Evolutionary conservation across 2,329 filamentous ascomycete genomes (phyloP), one percentile per base, ranked within the genome.

Genomic region (Cercospora sp.): DNA sequence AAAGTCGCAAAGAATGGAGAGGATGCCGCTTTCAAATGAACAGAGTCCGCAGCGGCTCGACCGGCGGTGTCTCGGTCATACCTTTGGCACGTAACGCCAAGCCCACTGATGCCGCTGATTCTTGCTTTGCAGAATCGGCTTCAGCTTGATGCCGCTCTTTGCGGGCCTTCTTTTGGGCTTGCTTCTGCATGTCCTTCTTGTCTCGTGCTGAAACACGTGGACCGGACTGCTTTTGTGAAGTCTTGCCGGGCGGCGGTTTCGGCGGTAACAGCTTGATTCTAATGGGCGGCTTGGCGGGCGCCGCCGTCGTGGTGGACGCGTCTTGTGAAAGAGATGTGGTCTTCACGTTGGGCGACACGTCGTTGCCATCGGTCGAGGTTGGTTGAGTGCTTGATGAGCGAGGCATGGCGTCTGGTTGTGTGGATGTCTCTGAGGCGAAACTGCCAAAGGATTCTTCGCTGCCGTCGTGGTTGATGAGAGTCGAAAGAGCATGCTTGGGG

Each of bases 81-180:
- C 74, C 74, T 64, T 77, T 76, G 57, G 74, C 75, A 39, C 77
- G 71, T 23, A 79, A 63, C 3, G 75, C 69, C 53, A 78, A 51
- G 23, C 77, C 76, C 13, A 75, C 73, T 2, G 68, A 57, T 1
- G 73, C 67, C 3, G 74, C 67, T n/a, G 69, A 72, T 13, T 72
- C 64, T n/a, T 67, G 64, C n/a, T 67, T 63, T 8, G 28, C 62
- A 45, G 39, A 45, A 39, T 73, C 67, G n/a, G 70, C 30, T 28
- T 69, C 67, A 7, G 69, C 74, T 62, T 78, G 77, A 45, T 77
- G 72, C 8, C 80, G 77, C 67, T 80, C 77, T 65, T 80, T 80
- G 33, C 78, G 75, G 28, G 79, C 80, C 13, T 79, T 77, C 64
- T 81, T 81, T 65, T 81, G 80, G 6, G 79, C 79, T 62, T 77